Evolutionary conservation across 2,329 filamentous ascomycete genomes (phyloP).

Genomic region (Epichloe uncinata): DNA sequence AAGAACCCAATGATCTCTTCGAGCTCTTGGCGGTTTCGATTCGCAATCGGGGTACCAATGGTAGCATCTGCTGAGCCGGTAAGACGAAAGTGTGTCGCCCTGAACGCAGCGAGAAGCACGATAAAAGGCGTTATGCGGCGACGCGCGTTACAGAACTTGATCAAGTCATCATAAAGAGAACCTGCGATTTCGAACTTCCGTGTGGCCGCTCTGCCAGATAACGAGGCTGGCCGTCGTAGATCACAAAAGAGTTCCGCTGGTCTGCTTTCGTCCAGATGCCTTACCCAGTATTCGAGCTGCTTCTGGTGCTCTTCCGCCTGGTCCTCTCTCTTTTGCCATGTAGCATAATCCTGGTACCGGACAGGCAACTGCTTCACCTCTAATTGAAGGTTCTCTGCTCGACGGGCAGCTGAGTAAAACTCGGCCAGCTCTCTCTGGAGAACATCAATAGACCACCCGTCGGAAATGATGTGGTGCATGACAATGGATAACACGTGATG

Average conservation of each 20-base stretch:
- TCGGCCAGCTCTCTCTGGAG: not conserved
- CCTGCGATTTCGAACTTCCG: not conserved
- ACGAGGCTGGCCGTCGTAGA: not conserved
- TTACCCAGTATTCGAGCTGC: not conserved
- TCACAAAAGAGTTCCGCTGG: not conserved
- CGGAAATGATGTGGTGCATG: not conserved
- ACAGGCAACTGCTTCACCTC: not conserved
- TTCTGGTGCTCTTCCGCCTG: not conserved
- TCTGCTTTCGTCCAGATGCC: not conserved
- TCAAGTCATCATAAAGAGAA: not conserved
- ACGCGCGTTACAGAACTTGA: not conserved
- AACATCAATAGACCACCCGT: not conserved
- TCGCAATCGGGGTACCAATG: constrained; percentile 12
- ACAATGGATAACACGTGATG: not conserved
- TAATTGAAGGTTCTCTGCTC: not conserved
- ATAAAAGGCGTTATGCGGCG: not conserved
- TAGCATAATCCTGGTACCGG: not conserved
- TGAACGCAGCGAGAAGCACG: not conserved
- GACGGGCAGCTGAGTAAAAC: not conserved
- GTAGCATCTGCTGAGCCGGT: not conserved
- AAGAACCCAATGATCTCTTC: constrained; percentile 14
- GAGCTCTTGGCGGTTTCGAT: constrained; percentile 11
- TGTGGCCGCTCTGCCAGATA: not conserved
- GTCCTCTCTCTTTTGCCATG: not conserved
- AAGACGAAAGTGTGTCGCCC: not conserved